Evolutionary conservation across 2,329 filamentous ascomycete species (phyloP).

Genomic region (Phyllosticta citrichinensis): DNA sequence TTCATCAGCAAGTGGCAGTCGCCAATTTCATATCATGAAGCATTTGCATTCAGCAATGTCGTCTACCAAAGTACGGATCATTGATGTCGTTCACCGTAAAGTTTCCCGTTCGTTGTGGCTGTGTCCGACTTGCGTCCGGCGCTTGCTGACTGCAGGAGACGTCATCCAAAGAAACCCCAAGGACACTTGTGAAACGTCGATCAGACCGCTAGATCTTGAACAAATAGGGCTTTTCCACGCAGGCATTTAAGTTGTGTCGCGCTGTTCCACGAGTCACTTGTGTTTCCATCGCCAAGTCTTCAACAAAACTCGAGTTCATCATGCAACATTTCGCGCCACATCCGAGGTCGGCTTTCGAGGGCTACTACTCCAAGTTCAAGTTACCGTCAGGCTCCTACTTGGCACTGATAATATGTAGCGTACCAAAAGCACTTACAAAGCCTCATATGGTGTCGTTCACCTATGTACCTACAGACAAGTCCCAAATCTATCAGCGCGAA

Average conservation of each 20-base stretch:
- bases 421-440: constrained; percentile 30
- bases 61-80: background rate
- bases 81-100: background rate
- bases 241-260: background rate
- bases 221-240: background rate
- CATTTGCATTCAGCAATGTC: background rate
- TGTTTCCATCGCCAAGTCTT: background rate
- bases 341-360: constrained; percentile 34
- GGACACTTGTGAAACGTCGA: background rate
- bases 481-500: constrained; percentile 13
- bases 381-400: constrained; percentile 37
- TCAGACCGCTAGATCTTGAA: background rate
- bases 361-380: constrained; percentile 42
- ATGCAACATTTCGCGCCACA: constrained; percentile 39
- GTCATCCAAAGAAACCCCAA: background rate
- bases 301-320: background rate
- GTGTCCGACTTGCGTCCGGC: background rate
- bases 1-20: background rate
- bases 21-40: background rate
- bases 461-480: constrained; percentile 31
- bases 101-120: background rate
- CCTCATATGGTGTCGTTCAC: constrained; percentile 41
- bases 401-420: constrained; percentile 37
- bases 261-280: background rate
- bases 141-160: background rate